phyloP scores from a whole-genome alignment of 768 basidiomycete species.

The Boletus rufocinnamomeus region DNA sequence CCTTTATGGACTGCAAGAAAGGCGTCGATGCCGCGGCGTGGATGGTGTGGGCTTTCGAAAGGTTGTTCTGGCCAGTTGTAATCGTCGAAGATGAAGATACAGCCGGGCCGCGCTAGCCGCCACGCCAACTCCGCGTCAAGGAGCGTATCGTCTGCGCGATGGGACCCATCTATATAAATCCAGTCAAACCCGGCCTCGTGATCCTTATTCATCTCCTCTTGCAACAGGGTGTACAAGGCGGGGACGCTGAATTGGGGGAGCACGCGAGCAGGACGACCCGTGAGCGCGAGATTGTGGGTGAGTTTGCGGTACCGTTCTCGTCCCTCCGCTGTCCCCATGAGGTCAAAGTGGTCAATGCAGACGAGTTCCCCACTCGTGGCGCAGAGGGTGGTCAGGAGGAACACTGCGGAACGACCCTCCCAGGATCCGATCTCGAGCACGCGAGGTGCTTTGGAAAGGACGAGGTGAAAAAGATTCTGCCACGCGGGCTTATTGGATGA shows the following conservation, averaged over 20 bases:
- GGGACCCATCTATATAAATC: constrained; percentile 61
- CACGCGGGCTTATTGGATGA: constrained; percentile 46
- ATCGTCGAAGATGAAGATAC: constrained; percentile 59
- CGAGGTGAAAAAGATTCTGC: constrained; percentile 42
- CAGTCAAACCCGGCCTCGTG: constrained; percentile 52
- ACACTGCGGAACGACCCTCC: constrained; percentile 65
- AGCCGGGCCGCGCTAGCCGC: constrained; percentile 52
- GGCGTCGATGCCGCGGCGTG: constrained; percentile 56
- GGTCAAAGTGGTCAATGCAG: constrained; percentile 63
- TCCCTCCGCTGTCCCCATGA: constrained; percentile 50
- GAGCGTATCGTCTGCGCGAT: constrained; percentile 59
- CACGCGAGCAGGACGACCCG: constrained; percentile 47
- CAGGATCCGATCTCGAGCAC: constrained; percentile 61
- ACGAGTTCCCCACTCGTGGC: constrained; percentile 45
- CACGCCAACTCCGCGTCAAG: constrained; percentile 62
- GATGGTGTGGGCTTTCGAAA: constrained; percentile 51
- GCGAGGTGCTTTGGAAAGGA: constrained; percentile 43
- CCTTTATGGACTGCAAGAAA: constrained; percentile 53
- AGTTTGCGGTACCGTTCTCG: constrained; percentile 45
- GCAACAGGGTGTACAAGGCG: constrained; percentile 47
- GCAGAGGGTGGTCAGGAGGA: constrained; percentile 52
- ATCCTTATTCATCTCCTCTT: constrained; percentile 42
- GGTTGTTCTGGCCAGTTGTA: constrained; percentile 55
- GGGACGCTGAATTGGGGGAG: constrained; percentile 55
- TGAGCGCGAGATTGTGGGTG: constrained; percentile 48